Percentiles rank a stretch among this genome's conserved stretches.
phyloP scores from a whole-genome alignment of 169 alveolate genomes.

The Babesia caballi region DNA sequence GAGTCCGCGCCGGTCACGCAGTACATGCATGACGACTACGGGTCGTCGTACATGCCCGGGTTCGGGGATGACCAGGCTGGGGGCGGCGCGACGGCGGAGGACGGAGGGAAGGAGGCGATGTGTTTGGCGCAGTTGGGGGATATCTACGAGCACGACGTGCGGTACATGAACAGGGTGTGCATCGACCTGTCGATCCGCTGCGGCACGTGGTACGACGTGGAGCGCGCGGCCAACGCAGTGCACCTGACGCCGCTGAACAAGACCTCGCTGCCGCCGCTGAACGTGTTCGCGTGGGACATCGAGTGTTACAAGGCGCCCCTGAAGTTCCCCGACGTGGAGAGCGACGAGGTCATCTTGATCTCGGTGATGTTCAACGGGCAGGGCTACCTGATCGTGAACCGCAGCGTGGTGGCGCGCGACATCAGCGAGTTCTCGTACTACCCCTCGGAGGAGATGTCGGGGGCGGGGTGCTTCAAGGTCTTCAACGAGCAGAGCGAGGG shows the following conservation, averaged over 20 bases:
- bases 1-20: slow-evolving; percentile 1
- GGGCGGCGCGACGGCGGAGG: background rate
- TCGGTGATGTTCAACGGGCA: slow-evolving; percentile 95
- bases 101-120: background rate
- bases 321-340: slow-evolving; percentile 96
- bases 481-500: slow-evolving; percentile 69
- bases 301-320: slow-evolving; percentile 97
- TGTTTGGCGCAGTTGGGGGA: slow-evolving; percentile 82
- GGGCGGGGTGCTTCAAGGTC: slow-evolving; percentile 77
- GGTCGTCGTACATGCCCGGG: background rate
- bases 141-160: slow-evolving; percentile 94
- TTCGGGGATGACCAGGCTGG: background rate
- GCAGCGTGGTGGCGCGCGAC: slow-evolving; percentile 90
- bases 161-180: slow-evolving; percentile 89
- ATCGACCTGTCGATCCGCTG: slow-evolving; percentile 93
- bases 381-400: slow-evolving; percentile 94
- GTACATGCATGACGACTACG: background rate
- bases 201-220: slow-evolving; percentile 93
- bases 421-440: slow-evolving; percentile 93
- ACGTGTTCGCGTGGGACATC: slow-evolving; percentile 97
- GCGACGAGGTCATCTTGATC: slow-evolving; percentile 85
- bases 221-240: slow-evolving; percentile 68
- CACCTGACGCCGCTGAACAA: slow-evolving; percentile 50
- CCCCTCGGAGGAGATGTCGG: slow-evolving; percentile 93
- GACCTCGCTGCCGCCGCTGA: slow-evolving; percentile 84